These are phyloP conservation scores for Prunus salicina DNA, from an alignment of 306 rosid genomes.

Conservation along the genomic window DNA sequence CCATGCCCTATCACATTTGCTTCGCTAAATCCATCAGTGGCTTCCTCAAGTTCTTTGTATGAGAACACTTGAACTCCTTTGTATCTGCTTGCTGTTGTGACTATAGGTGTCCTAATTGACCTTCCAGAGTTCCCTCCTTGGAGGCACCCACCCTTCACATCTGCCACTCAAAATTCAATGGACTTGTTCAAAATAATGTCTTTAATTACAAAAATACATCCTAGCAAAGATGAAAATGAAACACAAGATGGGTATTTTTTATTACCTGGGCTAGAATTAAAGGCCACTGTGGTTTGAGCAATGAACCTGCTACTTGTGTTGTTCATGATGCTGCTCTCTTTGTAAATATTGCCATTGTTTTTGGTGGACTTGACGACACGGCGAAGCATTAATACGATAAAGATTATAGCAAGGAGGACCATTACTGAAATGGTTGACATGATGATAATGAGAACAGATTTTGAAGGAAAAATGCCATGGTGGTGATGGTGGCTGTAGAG, in stretches of 20 bases:
- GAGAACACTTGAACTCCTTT: slow-evolving; percentile 89
- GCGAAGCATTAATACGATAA: slow-evolving; percentile 55
- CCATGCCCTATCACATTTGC: slow-evolving; percentile 66
- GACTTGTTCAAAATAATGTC: neutral
- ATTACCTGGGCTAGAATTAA: slow-evolving; percentile 79
- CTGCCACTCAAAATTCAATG: slow-evolving; percentile 32
- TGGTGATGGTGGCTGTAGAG: slow-evolving; percentile 23
- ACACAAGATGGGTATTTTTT: neutral
- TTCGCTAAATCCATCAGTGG: slow-evolving; percentile 63
- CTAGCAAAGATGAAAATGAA: neutral
- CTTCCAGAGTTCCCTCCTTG: slow-evolving; percentile 57
- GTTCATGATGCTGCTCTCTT: slow-evolving; percentile 39
- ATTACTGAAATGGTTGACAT: slow-evolving; percentile 30
- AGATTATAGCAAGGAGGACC: slow-evolving; percentile 39
- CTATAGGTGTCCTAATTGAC: slow-evolving; percentile 18
- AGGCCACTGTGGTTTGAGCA: slow-evolving; percentile 42
- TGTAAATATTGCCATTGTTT: slow-evolving; percentile 27
- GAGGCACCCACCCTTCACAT: slow-evolving; percentile 79
- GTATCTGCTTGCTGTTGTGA: slow-evolving; percentile 30
- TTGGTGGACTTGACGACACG: slow-evolving; percentile 44
- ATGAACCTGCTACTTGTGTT: slow-evolving; percentile 52
- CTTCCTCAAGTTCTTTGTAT: slow-evolving; percentile 74
- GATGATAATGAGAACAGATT: slow-evolving; percentile 46
- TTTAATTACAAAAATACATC: neutral
- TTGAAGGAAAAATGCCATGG: slow-evolving; percentile 48